Conservation (phyloP, 805 yeast species). For the Wickerhamiella lipophila region DNA sequence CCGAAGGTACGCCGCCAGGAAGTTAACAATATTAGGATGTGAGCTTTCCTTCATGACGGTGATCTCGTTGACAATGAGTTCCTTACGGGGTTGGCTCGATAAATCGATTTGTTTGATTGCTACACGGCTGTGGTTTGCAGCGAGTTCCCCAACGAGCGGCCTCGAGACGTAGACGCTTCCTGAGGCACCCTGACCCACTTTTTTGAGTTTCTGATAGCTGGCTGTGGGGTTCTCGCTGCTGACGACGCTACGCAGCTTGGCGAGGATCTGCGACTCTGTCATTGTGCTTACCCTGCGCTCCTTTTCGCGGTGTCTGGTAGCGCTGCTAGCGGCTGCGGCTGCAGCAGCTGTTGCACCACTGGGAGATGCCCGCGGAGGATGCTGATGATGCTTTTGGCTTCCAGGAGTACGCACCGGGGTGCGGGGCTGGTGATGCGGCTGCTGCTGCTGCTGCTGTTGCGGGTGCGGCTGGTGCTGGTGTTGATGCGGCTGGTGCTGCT, state of each 20-base stretch:
- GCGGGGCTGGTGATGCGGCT: background rate
- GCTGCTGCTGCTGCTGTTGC: slow-evolving; percentile 2
- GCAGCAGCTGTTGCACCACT: slow-evolving; percentile 40
- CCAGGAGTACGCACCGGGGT: background rate
- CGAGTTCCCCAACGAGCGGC: slow-evolving; percentile 31
- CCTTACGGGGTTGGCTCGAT: slow-evolving; percentile 84
- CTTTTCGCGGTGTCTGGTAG: slow-evolving; percentile 40
- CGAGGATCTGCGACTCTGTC: slow-evolving; percentile 80
- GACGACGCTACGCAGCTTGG: slow-evolving; percentile 70
- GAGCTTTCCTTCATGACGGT: slow-evolving; percentile 92
- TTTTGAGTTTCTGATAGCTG: slow-evolving; percentile 38
- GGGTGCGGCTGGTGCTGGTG: background rate
- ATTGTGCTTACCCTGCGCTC: slow-evolving; percentile 47
- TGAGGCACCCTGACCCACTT: slow-evolving; percentile 96
- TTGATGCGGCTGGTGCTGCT: background rate
- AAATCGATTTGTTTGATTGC: slow-evolving; percentile 96
- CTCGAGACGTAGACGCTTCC: slow-evolving; percentile 93
- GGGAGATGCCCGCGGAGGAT: slow-evolving; percentile 26
- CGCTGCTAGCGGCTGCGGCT: slow-evolving; percentile 26
- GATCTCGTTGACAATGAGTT: slow-evolving; percentile 88
- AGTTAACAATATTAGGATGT: slow-evolving; percentile 90
- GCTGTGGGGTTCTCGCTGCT: slow-evolving; percentile 77
- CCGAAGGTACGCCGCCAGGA: slow-evolving; percentile 76
- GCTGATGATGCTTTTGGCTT: background rate
- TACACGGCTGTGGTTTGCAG: slow-evolving; percentile 33